Base-by-base conservation (phyloP, 202 grass and related monocot species). In the Elaeis oleifera region DNA sequence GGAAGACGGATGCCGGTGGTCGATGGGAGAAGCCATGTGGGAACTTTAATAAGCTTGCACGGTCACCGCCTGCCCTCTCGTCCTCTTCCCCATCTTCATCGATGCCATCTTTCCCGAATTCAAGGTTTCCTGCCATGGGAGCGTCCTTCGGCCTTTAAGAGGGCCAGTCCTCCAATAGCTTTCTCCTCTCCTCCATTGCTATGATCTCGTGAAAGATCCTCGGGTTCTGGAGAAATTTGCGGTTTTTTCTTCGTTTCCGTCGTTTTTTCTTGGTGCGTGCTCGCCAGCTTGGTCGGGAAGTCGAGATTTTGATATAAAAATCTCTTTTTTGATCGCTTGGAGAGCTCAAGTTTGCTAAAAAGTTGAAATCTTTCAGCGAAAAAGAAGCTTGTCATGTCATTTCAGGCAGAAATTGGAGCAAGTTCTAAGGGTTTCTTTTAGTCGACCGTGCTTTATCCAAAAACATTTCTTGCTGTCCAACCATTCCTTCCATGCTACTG, bases 1-100 rank as follows among this genome's bases (percentile, higher is more conserved):
- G 27, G 51, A n/a, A 50, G 39, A 23, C 60, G 26, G 27, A 25
- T 71, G 72, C 72, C 79, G 54, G 49, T 76, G 60, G 62, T 72
- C 18, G 25, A 21, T 59, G 71, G 71, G 54, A 25, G 48, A 31
- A n/a, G 25, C 54, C 61, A 81, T 71, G 72, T 76, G 79, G 66
- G 24, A 16, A 1, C 31, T 44, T 67, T 81, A 49, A 72, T 81
- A 53, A 27, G 24, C 18, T 51, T 16, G n/a, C 62, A 5, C 50
- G 11, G 49, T 50, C 62, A 52, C 49, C 23, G 22, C 54, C 31
- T 61, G 52, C 17, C 16, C 7, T 56, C 4, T 15, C 32, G n/a
- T 39, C 58, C 58, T 31, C 28, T 22, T 25, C 17, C 31, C 4
- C 27, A 18, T 6, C 27, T 39, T 15, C 16, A 60, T 39, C 32